phyloP scores from a whole-genome alignment of 805 yeast genomes.

The Myxozyma sirexii region DNA sequence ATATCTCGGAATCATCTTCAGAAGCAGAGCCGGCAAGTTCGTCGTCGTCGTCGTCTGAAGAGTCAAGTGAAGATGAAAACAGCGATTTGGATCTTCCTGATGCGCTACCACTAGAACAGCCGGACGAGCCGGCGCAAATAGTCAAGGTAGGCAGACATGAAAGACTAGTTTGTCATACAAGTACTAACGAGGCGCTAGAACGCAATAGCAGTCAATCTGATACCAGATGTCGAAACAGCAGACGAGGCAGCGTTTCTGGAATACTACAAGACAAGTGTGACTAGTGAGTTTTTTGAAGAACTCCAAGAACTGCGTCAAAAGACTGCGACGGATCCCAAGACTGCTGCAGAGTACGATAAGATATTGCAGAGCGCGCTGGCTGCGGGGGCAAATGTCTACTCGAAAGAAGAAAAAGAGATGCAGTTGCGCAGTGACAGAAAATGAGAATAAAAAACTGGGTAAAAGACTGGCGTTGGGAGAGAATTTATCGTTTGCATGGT shows the following conservation, averaged over 20 bases:
- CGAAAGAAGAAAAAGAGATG: slow-evolving; percentile 15
- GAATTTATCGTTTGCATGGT: too few species aligned
- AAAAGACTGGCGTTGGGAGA: too few species aligned
- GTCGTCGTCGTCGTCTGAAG: not conserved
- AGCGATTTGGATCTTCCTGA: slow-evolving; percentile 11
- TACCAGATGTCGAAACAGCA: slow-evolving; percentile 13
- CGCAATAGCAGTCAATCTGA: not conserved
- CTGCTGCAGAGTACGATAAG: not conserved
- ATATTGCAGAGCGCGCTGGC: not conserved
- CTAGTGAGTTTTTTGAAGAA: slow-evolving; percentile 15
- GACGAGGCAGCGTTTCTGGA: slow-evolving; percentile 18
- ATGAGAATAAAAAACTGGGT: too few species aligned
- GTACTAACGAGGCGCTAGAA: not conserved
- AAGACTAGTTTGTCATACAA: too few species aligned
- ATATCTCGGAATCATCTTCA: slow-evolving; percentile 8
- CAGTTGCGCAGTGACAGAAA: not conserved
- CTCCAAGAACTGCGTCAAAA: slow-evolving; percentile 4
- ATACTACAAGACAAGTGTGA: slow-evolving; percentile 19
- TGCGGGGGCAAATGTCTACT: slow-evolving; percentile 15
- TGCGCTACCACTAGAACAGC: slow-evolving; percentile 1
- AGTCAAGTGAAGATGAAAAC: not conserved
- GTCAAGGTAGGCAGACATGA: slow-evolving; percentile 2
- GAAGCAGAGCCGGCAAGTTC: slow-evolving; percentile 7
- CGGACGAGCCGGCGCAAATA: not conserved
- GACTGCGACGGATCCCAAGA: not conserved